A percentile compares a stretch with the other conserved stretches of the same genome.
Evolutionary conservation across 2,329 filamentous ascomycete species (phyloP).

Genomic region (Fusarium sarcochroum): DNA sequence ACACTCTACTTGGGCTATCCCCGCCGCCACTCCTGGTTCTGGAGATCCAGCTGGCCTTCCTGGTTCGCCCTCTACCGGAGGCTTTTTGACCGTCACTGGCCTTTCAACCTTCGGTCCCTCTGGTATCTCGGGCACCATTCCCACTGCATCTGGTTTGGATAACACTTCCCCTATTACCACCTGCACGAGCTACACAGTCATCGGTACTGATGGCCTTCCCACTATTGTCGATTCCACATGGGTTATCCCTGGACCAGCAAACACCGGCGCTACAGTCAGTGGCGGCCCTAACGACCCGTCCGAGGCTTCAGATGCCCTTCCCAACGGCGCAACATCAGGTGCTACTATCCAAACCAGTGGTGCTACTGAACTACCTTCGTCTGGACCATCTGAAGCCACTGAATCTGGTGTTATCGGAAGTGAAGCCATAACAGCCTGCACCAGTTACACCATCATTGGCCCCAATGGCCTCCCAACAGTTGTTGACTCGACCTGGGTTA

Average conservation of each 20-base stretch:
- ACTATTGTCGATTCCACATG: slow-evolving; percentile 53
- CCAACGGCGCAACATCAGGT: slow-evolving; percentile 30
- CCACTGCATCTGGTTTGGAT: slow-evolving; percentile 6
- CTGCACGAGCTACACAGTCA: slow-evolving; percentile 49
- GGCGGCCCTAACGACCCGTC: slow-evolving; percentile 19
- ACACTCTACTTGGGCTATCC: slow-evolving; percentile 40
- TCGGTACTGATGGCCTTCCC: slow-evolving; percentile 46
- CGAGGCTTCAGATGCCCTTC: slow-evolving; percentile 33
- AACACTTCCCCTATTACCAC: slow-evolving; percentile 40
- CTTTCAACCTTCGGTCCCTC: slow-evolving; percentile 21
- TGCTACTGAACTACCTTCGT: slow-evolving; percentile 15
- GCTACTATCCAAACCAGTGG: slow-evolving; percentile 21
- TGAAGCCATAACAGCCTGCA: slow-evolving; percentile 41
- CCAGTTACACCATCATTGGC: slow-evolving; percentile 45
- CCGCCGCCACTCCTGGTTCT: slow-evolving; percentile 18
- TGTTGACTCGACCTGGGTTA: slow-evolving; percentile 52
- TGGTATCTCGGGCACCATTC: neutral
- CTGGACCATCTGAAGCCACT: slow-evolving; percentile 12
- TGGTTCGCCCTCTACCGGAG: slow-evolving; percentile 14
- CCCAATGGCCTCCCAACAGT: slow-evolving; percentile 48
- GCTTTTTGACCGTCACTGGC: slow-evolving; percentile 13
- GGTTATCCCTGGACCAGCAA: slow-evolving; percentile 47
- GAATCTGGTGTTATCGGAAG: slow-evolving; percentile 21
- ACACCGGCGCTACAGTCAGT: slow-evolving; percentile 35
- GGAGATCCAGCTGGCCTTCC: slow-evolving; percentile 13